Evolutionary conservation across 257 asterid genomes (phyloP), one percentile per base, ranked within the genome.

Genomic region (Datura wrightii): DNA sequence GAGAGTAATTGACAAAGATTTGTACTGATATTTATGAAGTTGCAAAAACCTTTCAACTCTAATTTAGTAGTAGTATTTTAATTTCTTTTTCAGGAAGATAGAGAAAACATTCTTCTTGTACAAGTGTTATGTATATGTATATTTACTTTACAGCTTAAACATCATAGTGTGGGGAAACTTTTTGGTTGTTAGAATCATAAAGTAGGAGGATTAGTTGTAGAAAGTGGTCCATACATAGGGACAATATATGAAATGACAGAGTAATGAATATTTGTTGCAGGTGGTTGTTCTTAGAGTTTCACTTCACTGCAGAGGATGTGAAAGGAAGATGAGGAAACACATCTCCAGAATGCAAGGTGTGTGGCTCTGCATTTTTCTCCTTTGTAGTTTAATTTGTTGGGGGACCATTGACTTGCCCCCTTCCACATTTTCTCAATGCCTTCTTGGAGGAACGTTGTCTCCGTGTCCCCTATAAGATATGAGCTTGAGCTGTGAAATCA

Each of bases 291-390:
- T 84, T 44, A 84, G 83, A 81, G 86, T 84, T 52, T 76, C 86
- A 31, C 42, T 84, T 31, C 86, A 84, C 71, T 84, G 86, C 44
- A 84, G 69, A 81, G 86, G 86, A 31, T 84, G 86, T 76, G 86
- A 84, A 84, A 44, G 56, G 60, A 84, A 84, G 81, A 69, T 84
- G 62, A 84, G 83, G 72, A 84, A 84, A 62, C 86, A 84, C 42
- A 79, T 84, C 67, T 78, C 86, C n/a, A 78, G 79, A 84, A 84
- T 84, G 86, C 83, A 84, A 84, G 86, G 86, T 55, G 19, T 84
- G 79, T 79, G 13, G 8, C 46, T 78, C 62, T 52, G 1, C 31
- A 24, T 24, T 24, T 24, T 24, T 24, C 31, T 24, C 44, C 19
- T n/a, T 76, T 48, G 24, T 66, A 1, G 4, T 54, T 46, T 52